A percentile compares a stretch with the other conserved stretches of the same genome.
Conservation (phyloP, 1,284 basidiomycete species). For the Leccinum subrobustum region DNA sequence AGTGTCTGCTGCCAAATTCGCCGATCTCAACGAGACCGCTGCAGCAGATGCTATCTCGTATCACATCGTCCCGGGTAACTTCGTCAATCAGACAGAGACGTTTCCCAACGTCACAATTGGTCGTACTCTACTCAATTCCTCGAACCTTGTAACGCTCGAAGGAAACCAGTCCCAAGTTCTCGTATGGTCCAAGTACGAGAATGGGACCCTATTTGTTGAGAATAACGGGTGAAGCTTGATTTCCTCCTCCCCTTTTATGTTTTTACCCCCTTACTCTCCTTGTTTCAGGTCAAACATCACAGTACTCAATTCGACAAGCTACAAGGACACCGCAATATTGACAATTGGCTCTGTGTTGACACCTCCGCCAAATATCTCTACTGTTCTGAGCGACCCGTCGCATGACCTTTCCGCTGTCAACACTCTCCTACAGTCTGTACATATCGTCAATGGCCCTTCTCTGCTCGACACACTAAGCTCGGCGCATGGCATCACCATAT, state of each 20-base stretch:
- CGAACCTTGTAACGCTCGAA: conserved; percentile 49
- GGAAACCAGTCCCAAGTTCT: conserved; percentile 61
- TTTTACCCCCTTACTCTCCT: not conserved
- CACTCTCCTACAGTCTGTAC: conserved; percentile 24
- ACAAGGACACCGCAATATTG: conserved; percentile 51
- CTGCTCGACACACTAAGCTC: conserved; percentile 41
- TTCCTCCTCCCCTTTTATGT: not conserved
- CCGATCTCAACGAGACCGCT: conserved; percentile 32
- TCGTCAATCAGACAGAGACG: conserved; percentile 38
- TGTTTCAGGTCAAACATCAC: conserved; percentile 41
- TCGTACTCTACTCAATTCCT: conserved; percentile 56
- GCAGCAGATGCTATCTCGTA: conserved; percentile 55
- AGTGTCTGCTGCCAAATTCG: conserved; percentile 18
- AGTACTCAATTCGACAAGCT: conserved; percentile 45
- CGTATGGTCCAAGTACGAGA: conserved; percentile 49
- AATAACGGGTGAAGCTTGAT: conserved; percentile 50
- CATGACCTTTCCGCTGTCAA: conserved; percentile 29
- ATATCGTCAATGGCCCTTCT: conserved; percentile 29
- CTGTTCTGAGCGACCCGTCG: conserved; percentile 38
- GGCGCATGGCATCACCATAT: conserved; percentile 64
- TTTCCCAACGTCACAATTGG: conserved; percentile 62
- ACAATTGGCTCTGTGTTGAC: conserved; percentile 51
- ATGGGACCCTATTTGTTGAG: conserved; percentile 49
- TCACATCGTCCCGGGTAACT: conserved; percentile 60
- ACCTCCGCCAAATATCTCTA: conserved; percentile 51